A percentile compares a stretch with the other conserved stretches of the same genome.
Evolutionary conservation across 225 moss, liverwort and hornwort species (phyloP).

Genomic region (Pseudisothecium myosuroides): DNA sequence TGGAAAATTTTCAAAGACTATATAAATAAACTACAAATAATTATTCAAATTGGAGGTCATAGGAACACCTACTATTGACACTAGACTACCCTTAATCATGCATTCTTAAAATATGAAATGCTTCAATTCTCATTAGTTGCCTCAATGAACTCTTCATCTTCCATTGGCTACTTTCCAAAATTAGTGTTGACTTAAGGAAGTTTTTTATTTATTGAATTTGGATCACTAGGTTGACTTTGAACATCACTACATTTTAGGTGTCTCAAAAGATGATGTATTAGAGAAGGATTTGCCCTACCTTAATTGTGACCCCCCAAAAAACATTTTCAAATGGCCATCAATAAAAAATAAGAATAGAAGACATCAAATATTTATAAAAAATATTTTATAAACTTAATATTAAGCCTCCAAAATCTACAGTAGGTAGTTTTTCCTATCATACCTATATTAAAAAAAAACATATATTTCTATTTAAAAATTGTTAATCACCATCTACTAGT

Average conservation of each 20-base stretch:
- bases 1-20: neutral
- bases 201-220: too few relatives aligned
- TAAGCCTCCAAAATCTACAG: rapidly evolving
- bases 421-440: rapidly evolving
- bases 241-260: neutral
- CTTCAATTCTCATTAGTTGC: neutral
- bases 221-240: rapidly evolving
- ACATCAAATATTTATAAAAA: neutral
- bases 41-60: neutral
- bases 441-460: too few relatives aligned
- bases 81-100: neutral
- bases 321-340: neutral
- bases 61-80: neutral
- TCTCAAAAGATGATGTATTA: neutral
- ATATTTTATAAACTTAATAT: neutral
- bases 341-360: neutral
- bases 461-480: neutral
- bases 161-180: too few relatives aligned
- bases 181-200: too few relatives aligned
- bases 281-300: neutral
- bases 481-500: too few relatives aligned
- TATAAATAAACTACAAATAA: neutral
- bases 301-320: too few relatives aligned
- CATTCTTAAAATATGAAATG: neutral
- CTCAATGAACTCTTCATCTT: neutral